These are phyloP conservation scores for Microbotryum scabiosae DNA, from an alignment of 1,284 basidiomycete genomes.

Conservation along the genomic window DNA sequence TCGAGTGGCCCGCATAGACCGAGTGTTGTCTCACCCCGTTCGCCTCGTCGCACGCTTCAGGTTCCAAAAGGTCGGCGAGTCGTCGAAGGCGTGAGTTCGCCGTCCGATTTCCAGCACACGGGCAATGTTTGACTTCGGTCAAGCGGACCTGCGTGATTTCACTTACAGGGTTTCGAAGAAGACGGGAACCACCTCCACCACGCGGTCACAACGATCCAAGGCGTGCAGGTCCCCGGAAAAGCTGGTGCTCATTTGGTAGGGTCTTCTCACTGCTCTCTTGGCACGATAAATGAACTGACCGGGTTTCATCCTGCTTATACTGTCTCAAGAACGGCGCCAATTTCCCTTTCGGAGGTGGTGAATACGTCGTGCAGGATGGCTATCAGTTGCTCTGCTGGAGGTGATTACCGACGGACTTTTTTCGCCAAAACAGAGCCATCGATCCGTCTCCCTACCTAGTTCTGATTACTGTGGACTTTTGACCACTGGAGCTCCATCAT, in stretches of 20 bases:
- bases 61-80: conserved; percentile 22
- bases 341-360: conserved; percentile 18
- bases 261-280: background rate
- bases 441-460: too few relatives aligned
- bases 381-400: conserved; percentile 27
- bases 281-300: too few relatives aligned
- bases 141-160: too few relatives aligned
- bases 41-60: background rate
- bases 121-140: too few relatives aligned
- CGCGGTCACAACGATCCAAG: conserved; percentile 13
- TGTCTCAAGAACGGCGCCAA: conserved; percentile 19
- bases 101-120: too few relatives aligned
- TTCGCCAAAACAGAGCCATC: too few relatives aligned
- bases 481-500: too few relatives aligned
- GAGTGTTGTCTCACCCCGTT: background rate
- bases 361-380: conserved; percentile 8
- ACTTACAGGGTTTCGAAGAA: conserved; percentile 23
- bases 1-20: background rate
- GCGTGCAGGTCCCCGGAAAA: conserved; percentile 24
- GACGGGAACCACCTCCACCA: conserved; percentile 23
- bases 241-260: conserved; percentile 21
- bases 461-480: too few relatives aligned
- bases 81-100: conserved; percentile 21
- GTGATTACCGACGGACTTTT: too few relatives aligned
- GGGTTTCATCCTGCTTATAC: background rate